Base-by-base conservation (phyloP, 495 filamentous ascomycete species). In the Penicillium mononematosum region DNA sequence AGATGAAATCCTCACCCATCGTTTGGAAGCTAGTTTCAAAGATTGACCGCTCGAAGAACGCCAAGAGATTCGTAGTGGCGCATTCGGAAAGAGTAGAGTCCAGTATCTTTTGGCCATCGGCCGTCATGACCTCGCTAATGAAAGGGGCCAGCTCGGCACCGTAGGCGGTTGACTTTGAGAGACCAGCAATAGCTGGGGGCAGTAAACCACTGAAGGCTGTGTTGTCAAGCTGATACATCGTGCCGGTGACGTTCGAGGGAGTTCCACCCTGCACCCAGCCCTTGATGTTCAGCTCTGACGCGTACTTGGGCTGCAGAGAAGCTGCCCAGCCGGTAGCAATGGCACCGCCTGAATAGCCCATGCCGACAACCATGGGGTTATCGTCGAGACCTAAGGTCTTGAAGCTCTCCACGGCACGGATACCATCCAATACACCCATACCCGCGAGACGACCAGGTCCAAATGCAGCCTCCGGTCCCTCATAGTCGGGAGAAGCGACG, bases 331-430 rank as follows among this genome's bases (percentile, higher is more conserved):
- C 79, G 1, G 74, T 79, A 0, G 82, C 81, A 45, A 84, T 69
- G 1, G 75, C 70, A 32, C 82, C 83, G n/a, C 83, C 82, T 6
- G 78, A 82, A 57, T 84, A 86, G 5, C 82, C 83, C 9, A 55
- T 58, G 5, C 67, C 71, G 10, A 72, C 69, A 45, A 72, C 65
- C 54, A 61, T 65, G 3, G 71, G 71, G 0, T 41, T 60, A 16
- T 29, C 27, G 5, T 36, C 65, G 11, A 74, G 49, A 16, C 68
- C 66, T 5, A 74, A 51, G 0, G 57, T 53, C 1, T 63, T 22
- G 48, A 69, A 72, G 16, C 58, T 67, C 16, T 45, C 47, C 11
- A 74, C 69, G n/a, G 71, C 71, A 22, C 71, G 69, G 62, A 74
- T 72, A 2, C 55, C 58, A 45, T 74, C 71, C 50, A 74, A 47